Evolutionary conservation across 495 filamentous ascomycete species (phyloP), one percentile per base, ranked within the genome.

Genomic region (Trichoderma erinaceum): DNA sequence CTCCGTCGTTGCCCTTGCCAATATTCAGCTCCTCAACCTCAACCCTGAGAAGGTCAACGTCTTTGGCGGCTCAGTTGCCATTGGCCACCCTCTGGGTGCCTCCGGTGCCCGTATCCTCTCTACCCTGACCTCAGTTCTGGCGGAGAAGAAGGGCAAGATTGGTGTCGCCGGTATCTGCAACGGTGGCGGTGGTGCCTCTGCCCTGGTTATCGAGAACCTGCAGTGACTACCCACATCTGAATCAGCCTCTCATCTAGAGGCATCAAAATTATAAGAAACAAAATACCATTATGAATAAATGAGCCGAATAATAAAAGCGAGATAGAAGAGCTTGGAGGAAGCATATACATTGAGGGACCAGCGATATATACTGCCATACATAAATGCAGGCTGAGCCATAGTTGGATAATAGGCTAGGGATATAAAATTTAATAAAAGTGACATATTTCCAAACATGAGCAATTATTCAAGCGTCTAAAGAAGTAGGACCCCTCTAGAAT

Each of bases 111-210:
- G 96, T 71, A 97, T 98, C 73, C 82, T 96, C 71, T 89, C 91
- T n/a, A 99, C 95, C 11, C 78, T 99, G 71, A 84, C 95, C 63
- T 89, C 92, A 67, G 95, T 98, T 66, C 77, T 99, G 74, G 90
- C 86, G 78, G 90, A 94, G 71, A 92, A 92, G 83, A 89, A 90
- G 75, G 93, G 87, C 66, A 98, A 96, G 88, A 87, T 97, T 77
- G 95, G 95, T 63, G 90, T 87, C 74, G 93, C 91, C 44, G 95
- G 93, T 52, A 99, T 99, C 74, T 99, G 95, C 86, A 99, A 99
- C 80, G 95, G 95, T 68, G 95, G 95, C 50, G 95, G 95, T 72
- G 95, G 95, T 72, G 95, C 95, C 48, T 91, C 88, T 74, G 93
- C 96, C 63, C 80, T 99, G 68, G 90, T 99, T 65, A 83, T 99